Conservation (phyloP, 2,329 filamentous ascomycete genomes). For the Penicillium janthinellum region DNA sequence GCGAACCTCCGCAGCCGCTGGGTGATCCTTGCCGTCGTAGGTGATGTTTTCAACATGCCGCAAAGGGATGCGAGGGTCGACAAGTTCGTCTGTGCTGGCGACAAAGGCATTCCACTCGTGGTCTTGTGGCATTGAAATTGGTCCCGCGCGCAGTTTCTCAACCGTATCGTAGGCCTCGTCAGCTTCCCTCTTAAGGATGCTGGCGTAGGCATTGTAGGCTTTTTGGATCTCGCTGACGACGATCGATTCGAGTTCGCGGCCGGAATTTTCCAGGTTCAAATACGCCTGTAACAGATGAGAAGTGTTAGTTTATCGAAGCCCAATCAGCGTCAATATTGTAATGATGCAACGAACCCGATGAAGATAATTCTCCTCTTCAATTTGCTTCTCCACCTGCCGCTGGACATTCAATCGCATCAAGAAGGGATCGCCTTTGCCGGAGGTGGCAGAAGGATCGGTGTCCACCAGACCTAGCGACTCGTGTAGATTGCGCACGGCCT, state of each 20-base stretch:
- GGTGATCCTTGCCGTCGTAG: constrained; percentile 87
- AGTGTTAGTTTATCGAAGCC: constrained; percentile 14
- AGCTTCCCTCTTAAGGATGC: constrained; percentile 87
- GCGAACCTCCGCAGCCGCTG: constrained; percentile 79
- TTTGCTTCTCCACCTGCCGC: constrained; percentile 84
- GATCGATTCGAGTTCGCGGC: constrained; percentile 91
- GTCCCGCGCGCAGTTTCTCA: constrained; percentile 79
- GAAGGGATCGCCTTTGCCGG: constrained; percentile 90
- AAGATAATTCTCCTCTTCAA: constrained; percentile 96
- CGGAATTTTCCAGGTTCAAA: constrained; percentile 89
- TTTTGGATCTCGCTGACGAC: constrained; percentile 98
- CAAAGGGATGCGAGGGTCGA: constrained; percentile 79
- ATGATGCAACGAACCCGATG: constrained; percentile 68
- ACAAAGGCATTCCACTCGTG: constrained; percentile 88
- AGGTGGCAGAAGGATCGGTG: constrained; percentile 70
- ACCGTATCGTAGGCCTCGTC: constrained; percentile 77
- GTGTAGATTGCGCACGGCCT: constrained; percentile 76
- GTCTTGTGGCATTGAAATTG: constrained; percentile 91
- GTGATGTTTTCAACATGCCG: constrained; percentile 79
- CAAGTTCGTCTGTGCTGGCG: constrained; percentile 76
- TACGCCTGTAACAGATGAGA: constrained; percentile 65
- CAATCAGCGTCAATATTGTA: constrained; percentile 6
- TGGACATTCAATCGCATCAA: constrained; percentile 84
- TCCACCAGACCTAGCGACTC: constrained; percentile 80
- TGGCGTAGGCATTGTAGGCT: constrained; percentile 90